phyloP scores from a whole-genome alignment of 2,329 filamentous ascomycete genomes.

The Dactylonectria macrodidyma region DNA sequence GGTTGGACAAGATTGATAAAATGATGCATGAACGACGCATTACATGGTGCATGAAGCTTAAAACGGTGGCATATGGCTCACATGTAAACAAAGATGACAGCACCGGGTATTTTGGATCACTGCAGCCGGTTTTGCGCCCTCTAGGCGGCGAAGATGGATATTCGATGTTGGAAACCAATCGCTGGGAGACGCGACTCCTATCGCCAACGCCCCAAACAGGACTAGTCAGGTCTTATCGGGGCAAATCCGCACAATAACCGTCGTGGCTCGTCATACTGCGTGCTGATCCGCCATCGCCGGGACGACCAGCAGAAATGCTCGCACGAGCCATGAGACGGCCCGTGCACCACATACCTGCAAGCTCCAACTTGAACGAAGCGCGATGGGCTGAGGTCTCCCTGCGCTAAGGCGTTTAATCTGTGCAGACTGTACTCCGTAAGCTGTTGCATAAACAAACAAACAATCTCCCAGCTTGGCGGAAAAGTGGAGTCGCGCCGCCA shows the following conservation, averaged over 20 bases:
- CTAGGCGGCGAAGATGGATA: slow-evolving; percentile 19
- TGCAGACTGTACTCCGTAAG: slow-evolving; percentile 28
- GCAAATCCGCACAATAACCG: slow-evolving; percentile 41
- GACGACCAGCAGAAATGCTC: slow-evolving; percentile 48
- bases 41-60: background rate
- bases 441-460: slow-evolving; percentile 54
- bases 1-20: slow-evolving; percentile 11
- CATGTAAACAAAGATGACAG: background rate
- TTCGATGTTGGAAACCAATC: slow-evolving; percentile 30
- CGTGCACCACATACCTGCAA: slow-evolving; percentile 45
- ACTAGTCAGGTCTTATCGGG: background rate
- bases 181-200: slow-evolving; percentile 44
- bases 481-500: slow-evolving; percentile 37
- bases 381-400: slow-evolving; percentile 32
- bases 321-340: slow-evolving; percentile 36
- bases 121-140: slow-evolving; percentile 2
- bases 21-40: slow-evolving; percentile 25
- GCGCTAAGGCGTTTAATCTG: slow-evolving; percentile 45
- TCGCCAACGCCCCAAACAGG: slow-evolving; percentile 27
- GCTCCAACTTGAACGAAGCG: slow-evolving; percentile 2
- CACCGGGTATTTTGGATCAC: background rate
- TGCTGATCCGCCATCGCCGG: slow-evolving; percentile 48
- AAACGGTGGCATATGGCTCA: background rate
- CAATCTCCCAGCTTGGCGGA: slow-evolving; percentile 48
- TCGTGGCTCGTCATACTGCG: slow-evolving; percentile 14